Evolutionary conservation across 768 basidiomycete genomes (phyloP).

Genomic region (Fomitopsis serialis): DNA sequence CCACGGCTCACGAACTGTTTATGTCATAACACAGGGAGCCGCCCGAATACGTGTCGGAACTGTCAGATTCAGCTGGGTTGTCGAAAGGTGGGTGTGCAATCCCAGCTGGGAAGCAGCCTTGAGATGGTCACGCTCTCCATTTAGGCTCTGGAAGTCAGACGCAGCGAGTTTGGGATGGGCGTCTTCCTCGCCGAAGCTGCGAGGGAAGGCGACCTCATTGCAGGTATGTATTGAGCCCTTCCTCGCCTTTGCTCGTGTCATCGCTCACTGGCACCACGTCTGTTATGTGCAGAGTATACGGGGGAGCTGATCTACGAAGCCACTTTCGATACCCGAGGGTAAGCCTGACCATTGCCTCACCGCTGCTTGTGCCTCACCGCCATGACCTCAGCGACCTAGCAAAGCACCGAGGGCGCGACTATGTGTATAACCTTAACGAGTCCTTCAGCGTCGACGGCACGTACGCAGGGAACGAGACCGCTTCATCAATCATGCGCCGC

Average conservation of each 20-base stretch:
- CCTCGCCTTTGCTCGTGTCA: not conserved
- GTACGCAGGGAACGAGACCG: conserved; percentile 56
- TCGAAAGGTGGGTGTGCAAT: conserved; percentile 24
- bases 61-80: conserved; percentile 40
- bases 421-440: conserved; percentile 52
- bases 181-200: conserved; percentile 44
- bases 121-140: not conserved
- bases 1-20: too few species aligned
- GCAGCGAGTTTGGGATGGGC: conserved; percentile 37
- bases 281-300: conserved; percentile 46
- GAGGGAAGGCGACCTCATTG: conserved; percentile 32
- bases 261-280: not conserved
- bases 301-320: conserved; percentile 54
- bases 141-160: conserved; percentile 13
- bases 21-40: too few species aligned
- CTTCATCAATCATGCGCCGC: conserved; percentile 57
- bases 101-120: too few species aligned
- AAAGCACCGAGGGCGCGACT: conserved; percentile 47
- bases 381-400: conserved; percentile 31
- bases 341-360: conserved; percentile 14
- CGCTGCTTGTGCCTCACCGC: not conserved
- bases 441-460: conserved; percentile 47
- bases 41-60: conserved; percentile 35
- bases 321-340: conserved; percentile 50
- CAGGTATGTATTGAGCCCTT: conserved; percentile 17